Conservation (phyloP, 148 eudicot genomes). For the Fallopia convolvulus region DNA sequence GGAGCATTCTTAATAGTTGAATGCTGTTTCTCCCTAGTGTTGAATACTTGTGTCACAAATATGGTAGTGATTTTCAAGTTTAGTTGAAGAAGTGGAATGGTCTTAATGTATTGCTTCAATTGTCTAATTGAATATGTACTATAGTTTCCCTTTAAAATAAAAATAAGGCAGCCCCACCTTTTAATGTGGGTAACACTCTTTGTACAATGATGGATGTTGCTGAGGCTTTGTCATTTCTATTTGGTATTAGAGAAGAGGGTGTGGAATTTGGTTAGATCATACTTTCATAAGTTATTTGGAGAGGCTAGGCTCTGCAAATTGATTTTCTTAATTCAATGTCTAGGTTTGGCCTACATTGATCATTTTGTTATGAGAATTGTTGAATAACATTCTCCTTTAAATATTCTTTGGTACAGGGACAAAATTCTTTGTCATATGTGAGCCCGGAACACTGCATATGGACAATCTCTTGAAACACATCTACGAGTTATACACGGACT, state of each 20-base stretch:
- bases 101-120: not conserved
- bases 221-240: not conserved
- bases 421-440: constrained; percentile 75
- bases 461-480: constrained; percentile 50
- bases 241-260: not conserved
- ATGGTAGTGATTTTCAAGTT: not conserved
- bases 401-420: constrained; percentile 42
- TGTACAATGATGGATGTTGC: not conserved
- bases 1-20: not conserved
- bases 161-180: not conserved
- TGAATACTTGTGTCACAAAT: not conserved
- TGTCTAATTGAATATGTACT: not conserved
- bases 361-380: not conserved
- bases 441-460: constrained; percentile 73
- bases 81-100: not conserved
- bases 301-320: not conserved
- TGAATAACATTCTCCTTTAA: not conserved
- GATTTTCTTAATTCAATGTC: not conserved
- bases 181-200: not conserved
- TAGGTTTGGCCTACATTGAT: no score
- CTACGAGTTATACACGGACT: constrained; percentile 82
- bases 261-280: not conserved
- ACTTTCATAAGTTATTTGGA: not conserved
- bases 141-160: not conserved
- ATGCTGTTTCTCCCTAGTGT: not conserved